Evolutionary conservation across 306 rosid species (phyloP), one percentile per base, ranked within the genome.

Genomic region (Pyrus bretschneideri): DNA sequence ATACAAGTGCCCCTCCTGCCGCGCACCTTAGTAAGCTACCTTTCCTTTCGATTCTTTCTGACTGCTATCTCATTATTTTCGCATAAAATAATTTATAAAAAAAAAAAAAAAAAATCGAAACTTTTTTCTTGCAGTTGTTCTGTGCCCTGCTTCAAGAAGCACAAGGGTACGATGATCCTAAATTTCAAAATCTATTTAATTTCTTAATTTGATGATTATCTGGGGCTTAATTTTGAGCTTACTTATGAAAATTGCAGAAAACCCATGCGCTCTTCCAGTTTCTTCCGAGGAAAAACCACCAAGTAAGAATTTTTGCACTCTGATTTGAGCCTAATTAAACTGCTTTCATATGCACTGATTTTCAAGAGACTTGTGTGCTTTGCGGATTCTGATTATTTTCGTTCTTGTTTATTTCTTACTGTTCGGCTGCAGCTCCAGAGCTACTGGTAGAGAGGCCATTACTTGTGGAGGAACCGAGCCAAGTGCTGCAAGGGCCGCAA

Each of bases 1-100:
- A 71, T 91, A 91, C 83, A 93, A 91, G 83, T 93, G 97, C 72
- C 96, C 98, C 73, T 85, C 82, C 1, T 93, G 98, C 81, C 81
- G 86, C 31, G 65, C 76, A 19, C 96, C 92, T 79, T 91, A 93
- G 97, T 93, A 85, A 82, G 85, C 73, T n/a, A 38, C 51, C 63
- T 55, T 51, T 11, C 7, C 13, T 38, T 63, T 67, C 18, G 23
- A 25, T 11, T 52, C 7, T 52, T 23, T 77, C 49, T 54, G 13
- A 44, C 74, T 18, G 61, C 8, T 69, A 60, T 77, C 57, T 62
- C 52, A 6, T 27, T 63, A 27, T 51, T 51, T 51, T 51, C 21
- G 21, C 7, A 15, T 51, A 17, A 51, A 51, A 15, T 15, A 4
- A 51, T 14, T 49, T 49, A 0, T 10, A 5, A 25, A 30, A 30